These are phyloP conservation scores for Ammopiptanthus mongolicus DNA, from an alignment of 306 rosid genomes.

Conservation along the genomic window DNA sequence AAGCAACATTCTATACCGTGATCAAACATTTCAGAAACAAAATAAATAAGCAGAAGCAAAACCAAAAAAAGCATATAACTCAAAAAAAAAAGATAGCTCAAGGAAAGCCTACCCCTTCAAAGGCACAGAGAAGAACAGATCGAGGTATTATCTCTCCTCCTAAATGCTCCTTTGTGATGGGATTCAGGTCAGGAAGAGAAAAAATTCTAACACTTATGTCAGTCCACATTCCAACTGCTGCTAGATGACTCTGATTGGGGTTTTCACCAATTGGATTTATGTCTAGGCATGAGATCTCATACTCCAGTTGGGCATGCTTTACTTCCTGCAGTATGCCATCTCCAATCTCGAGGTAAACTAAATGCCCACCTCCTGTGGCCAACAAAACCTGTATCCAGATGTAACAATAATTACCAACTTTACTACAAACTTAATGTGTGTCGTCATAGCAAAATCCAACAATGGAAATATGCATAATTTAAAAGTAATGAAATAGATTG, in stretches of 20 bases:
- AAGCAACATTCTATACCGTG: background rate
- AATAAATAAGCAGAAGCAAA: background rate
- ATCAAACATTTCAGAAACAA: background rate
- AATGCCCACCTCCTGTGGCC: constrained; percentile 94
- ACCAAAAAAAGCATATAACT: background rate
- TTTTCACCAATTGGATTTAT: constrained; percentile 91
- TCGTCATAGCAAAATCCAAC: background rate
- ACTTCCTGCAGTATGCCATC: constrained; percentile 63
- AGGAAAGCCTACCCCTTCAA: constrained; percentile 83
- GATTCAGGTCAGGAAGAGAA: constrained; percentile 86
- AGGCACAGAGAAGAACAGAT: constrained; percentile 95
- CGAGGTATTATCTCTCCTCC: constrained; percentile 99
- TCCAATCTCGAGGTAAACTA: constrained; percentile 85
- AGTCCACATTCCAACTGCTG: constrained; percentile 99
- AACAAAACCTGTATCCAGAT: constrained; percentile 74
- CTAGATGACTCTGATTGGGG: constrained; percentile 73
- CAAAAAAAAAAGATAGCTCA: background rate
- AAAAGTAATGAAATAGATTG: background rate
- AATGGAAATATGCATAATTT: background rate
- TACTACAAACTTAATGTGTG: background rate
- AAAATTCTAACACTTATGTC: constrained; percentile 87
- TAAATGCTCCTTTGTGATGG: constrained; percentile 81
- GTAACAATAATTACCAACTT: constrained; percentile 8
- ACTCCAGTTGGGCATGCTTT: constrained; percentile 69
- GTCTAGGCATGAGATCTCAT: constrained; percentile 94